Percentiles rank a stretch among this genome's conserved stretches.
Evolutionary conservation across 768 basidiomycete species (phyloP).

Genomic region (Hydnomerulius pinastri): DNA sequence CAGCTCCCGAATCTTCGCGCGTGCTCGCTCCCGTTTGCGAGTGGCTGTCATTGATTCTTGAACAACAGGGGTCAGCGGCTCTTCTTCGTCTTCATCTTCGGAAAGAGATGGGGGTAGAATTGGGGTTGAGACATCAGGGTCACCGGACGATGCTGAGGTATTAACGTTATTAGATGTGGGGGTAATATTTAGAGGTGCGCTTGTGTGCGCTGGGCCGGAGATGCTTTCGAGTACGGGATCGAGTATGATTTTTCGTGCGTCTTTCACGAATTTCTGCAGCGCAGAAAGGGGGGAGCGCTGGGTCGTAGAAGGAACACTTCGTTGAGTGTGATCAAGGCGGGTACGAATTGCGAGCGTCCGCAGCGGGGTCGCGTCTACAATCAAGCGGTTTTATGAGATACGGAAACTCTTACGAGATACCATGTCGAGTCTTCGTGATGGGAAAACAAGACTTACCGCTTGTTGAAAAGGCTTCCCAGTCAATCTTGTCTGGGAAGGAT

Average conservation of each 20-base stretch:
- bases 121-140: conserved; percentile 18
- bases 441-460: conserved; percentile 44
- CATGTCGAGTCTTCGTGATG: background rate
- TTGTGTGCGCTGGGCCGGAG: conserved; percentile 16
- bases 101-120: conserved; percentile 29
- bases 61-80: conserved; percentile 5
- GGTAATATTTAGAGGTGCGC: conserved; percentile 27
- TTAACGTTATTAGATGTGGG: conserved; percentile 27
- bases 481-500: conserved; percentile 46
- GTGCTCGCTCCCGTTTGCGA: conserved; percentile 44
- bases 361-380: conserved; percentile 56
- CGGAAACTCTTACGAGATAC: conserved; percentile 10
- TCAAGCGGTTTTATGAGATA: background rate
- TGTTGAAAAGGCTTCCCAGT: conserved; percentile 63
- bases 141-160: conserved; percentile 25
- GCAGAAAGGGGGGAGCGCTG: conserved; percentile 51
- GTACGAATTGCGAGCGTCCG: conserved; percentile 45
- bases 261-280: conserved; percentile 59
- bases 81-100: conserved; percentile 35
- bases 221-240: conserved; percentile 40
- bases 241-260: conserved; percentile 50
- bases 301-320: conserved; percentile 38
- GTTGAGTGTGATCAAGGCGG: conserved; percentile 39
- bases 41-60: conserved; percentile 18
- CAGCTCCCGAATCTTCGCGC: conserved; percentile 54